Evolutionary conservation across 352 stramenopile genomes (phyloP).

Genomic region (Phytophthora cryptogea): DNA sequence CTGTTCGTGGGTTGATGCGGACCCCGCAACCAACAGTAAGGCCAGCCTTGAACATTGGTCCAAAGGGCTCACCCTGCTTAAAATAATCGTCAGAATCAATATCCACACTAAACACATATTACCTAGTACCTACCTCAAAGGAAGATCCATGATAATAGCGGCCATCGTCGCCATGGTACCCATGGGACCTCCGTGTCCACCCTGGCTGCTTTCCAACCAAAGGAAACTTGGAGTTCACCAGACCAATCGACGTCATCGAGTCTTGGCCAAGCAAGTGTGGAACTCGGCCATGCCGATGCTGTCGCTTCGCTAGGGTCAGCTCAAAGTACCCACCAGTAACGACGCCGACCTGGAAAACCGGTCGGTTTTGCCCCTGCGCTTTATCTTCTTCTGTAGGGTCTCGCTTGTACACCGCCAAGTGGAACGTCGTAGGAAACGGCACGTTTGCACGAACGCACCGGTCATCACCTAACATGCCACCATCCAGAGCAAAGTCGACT

Average conservation of each 20-base stretch:
- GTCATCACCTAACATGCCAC: conserved; percentile 57
- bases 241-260: conserved; percentile 66
- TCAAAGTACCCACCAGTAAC: conserved; percentile 77
- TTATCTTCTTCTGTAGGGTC: conserved; percentile 22
- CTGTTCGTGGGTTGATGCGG: conserved; percentile 16
- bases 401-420: conserved; percentile 58
- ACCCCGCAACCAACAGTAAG: conserved; percentile 47
- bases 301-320: conserved; percentile 51
- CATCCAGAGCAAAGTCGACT: conserved; percentile 61
- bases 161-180: conserved; percentile 84
- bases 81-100: conserved; percentile 1
- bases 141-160: conserved; percentile 58
- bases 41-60: conserved; percentile 33
- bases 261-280: conserved; percentile 22
- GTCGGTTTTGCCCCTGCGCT: conserved; percentile 10
- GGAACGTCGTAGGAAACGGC: conserved; percentile 61
- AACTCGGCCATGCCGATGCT: conserved; percentile 21
- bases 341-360: conserved; percentile 55
- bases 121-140: conserved; percentile 37
- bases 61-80: conserved; percentile 40
- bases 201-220: conserved; percentile 73
- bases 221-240: conserved; percentile 55
- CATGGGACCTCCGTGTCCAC: conserved; percentile 66
- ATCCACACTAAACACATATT: conserved; percentile 1
- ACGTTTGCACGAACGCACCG: conserved; percentile 71